Evolutionary conservation across 148 eudicot genomes (phyloP), one percentile per base, ranked within the genome.

Genomic region (Camellia japonica): DNA sequence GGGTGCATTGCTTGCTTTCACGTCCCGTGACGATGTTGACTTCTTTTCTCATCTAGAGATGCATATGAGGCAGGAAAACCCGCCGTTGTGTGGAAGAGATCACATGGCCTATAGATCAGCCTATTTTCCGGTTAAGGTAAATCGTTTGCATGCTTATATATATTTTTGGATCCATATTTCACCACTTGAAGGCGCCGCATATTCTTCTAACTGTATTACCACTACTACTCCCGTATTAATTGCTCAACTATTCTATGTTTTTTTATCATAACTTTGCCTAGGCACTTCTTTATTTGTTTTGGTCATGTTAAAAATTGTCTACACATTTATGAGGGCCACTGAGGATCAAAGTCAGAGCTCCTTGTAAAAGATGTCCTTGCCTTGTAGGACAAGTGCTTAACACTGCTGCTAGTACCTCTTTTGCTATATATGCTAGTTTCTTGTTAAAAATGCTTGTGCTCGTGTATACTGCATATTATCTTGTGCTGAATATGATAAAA

Each of bases 51-150:
- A 96, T 86, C 84, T 96, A 88, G 99, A 96, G 93, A 96, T 96
- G 98, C 99, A 96, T 84, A 18, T 96, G 91, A 89, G 99, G 83
- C 99, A 96, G 89, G 99, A 96, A 81, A 89, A 94, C 80, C 99
- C 98, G 20, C 98, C 99, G 83, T 81, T 96, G 82, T 96, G 99
- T 84, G 99, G 99, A 81, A 94, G 99, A 87, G 99, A 96, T 82
- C 99, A 96, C 78, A 94, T 96, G 99, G 97, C 99, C 44, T 96
- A 89, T 64, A 89, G 99, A 90, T 96, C 99, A 85, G 89, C 99
- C 41, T 96, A 96, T 85, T 92, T 91, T 75, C 98, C 98, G 7
- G 99, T 96, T 16, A 96, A 96, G 94, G 99, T 96, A 84, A 78
- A 80, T 61, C 51, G 81, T 20, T 78, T 55, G 42, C 14, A 1